Evolutionary conservation across 495 filamentous ascomycete genomes (phyloP).

Genomic region (Penicillium tannophilum): DNA sequence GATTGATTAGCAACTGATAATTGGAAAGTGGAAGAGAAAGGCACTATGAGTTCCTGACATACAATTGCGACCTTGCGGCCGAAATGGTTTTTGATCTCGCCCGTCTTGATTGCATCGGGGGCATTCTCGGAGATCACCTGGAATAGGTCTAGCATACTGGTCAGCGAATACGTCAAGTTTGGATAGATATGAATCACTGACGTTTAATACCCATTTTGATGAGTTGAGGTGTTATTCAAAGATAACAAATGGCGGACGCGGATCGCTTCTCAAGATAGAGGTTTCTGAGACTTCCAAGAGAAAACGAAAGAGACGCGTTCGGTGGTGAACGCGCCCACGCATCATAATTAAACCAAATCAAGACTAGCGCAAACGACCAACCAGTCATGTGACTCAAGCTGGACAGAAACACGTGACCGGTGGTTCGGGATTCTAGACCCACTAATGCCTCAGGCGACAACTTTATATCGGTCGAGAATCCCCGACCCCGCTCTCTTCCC

Average conservation of each 20-base stretch:
- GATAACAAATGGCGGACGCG: not conserved
- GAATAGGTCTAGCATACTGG: constrained; percentile 69
- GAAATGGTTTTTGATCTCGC: constrained; percentile 98
- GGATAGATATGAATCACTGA: constrained; percentile 27
- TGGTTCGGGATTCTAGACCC: not conserved
- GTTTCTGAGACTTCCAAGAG: not conserved
- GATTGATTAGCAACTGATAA: constrained; percentile 19
- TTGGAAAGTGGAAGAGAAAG: not conserved
- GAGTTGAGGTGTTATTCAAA: not conserved
- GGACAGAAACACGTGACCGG: not conserved
- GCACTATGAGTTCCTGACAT: constrained; percentile 35
- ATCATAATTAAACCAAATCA: constrained; percentile 32
- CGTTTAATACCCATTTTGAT: constrained; percentile 87
- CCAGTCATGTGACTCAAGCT: not conserved
- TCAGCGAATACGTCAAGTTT: constrained; percentile 1
- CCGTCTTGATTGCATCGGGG: constrained; percentile 89
- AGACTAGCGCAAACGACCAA: not conserved
- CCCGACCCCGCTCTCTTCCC: constrained; percentile 32
- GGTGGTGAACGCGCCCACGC: constrained; percentile 28
- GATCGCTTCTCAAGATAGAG: not conserved
- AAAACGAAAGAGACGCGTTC: constrained; percentile 1
- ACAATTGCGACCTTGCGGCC: constrained; percentile 97
- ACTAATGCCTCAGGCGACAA: constrained; percentile 23
- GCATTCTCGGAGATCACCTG: constrained; percentile 88
- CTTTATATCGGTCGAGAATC: constrained; percentile 26